Evolutionary conservation across 2,329 filamentous ascomycete species (phyloP).

Genomic region (Colletotrichum trifolii): DNA sequence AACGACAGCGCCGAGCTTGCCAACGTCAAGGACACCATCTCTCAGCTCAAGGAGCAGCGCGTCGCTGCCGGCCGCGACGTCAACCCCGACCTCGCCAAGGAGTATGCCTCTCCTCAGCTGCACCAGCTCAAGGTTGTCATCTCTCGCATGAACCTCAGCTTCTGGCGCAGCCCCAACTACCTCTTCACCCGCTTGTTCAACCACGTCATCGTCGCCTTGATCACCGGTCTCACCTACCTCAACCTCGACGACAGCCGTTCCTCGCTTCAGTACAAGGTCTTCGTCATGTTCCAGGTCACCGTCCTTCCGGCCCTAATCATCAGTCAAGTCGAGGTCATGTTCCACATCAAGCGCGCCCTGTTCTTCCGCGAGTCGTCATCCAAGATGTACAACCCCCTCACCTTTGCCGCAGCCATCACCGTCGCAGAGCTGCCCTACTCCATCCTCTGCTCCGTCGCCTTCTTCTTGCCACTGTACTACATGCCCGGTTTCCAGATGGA

Average conservation of each 20-base stretch:
- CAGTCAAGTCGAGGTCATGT: constrained; percentile 86
- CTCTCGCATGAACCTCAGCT: constrained; percentile 78
- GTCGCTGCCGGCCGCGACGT: constrained; percentile 51
- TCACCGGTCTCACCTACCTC: constrained; percentile 84
- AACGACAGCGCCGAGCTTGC: constrained; percentile 76
- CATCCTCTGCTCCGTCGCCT: constrained; percentile 80
- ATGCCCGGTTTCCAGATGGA: constrained; percentile 78
- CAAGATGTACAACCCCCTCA: constrained; percentile 86
- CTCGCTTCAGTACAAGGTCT: constrained; percentile 86
- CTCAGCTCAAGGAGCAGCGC: constrained; percentile 72
- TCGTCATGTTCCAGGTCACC: constrained; percentile 90
- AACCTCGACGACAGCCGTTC: constrained; percentile 80
- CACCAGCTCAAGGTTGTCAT: constrained; percentile 84
- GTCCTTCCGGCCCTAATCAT: constrained; percentile 87
- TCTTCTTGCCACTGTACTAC: constrained; percentile 88
- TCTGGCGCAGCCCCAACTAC: constrained; percentile 90
- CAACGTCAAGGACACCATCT: constrained; percentile 73
- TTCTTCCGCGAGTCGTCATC: constrained; percentile 88
- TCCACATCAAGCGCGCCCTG: constrained; percentile 80
- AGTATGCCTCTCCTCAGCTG: constrained; percentile 83
- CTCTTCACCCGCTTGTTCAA: constrained; percentile 89
- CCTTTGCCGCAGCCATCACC: constrained; percentile 83
- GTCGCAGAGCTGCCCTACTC: constrained; percentile 87
- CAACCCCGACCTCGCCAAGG: constrained; percentile 70
- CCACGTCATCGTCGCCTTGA: constrained; percentile 80